Conservation (phyloP, 2,329 filamentous ascomycete genomes). For the Penicillium sp. region DNA sequence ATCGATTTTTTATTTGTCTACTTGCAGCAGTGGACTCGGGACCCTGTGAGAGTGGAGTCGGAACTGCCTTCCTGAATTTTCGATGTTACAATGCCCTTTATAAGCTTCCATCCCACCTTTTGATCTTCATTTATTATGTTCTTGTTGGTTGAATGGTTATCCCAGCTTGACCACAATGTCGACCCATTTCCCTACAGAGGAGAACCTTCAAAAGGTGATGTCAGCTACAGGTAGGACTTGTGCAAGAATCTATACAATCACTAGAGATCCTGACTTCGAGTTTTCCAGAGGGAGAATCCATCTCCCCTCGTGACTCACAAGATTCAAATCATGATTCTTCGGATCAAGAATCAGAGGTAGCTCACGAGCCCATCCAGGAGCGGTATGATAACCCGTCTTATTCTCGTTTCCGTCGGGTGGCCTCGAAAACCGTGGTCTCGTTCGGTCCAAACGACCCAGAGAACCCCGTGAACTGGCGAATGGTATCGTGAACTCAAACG, state of each 20-base stretch:
- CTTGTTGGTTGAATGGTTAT: constrained; percentile 3
- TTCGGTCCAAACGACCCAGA: constrained; percentile 40
- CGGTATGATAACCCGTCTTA: constrained; percentile 31
- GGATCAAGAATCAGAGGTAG: constrained; percentile 21
- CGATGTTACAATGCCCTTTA: constrained; percentile 9
- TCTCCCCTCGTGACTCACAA: not conserved
- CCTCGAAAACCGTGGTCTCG: constrained; percentile 41
- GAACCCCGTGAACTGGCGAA: constrained; percentile 40
- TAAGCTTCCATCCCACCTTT: constrained; percentile 14
- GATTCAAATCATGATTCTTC: constrained; percentile 17
- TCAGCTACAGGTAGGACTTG: constrained; percentile 20
- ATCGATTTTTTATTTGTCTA: constrained; percentile 18
- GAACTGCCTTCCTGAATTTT: constrained; percentile 8
- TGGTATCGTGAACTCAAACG: constrained; percentile 21
- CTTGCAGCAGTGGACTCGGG: constrained; percentile 11
- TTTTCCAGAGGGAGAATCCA: constrained; percentile 1
- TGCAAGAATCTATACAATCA: not conserved
- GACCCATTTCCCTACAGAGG: constrained; percentile 18
- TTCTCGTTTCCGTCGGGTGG: constrained; percentile 37
- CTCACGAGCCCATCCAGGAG: constrained; percentile 31
- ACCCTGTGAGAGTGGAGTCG: constrained; percentile 17
- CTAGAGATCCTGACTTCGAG: not conserved
- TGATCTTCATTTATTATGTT: constrained; percentile 13
- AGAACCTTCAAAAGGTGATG: constrained; percentile 24
- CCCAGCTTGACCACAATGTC: constrained; percentile 17